phyloP scores from a whole-genome alignment of 805 yeast genomes.

The Pichia ethanolica region DNA sequence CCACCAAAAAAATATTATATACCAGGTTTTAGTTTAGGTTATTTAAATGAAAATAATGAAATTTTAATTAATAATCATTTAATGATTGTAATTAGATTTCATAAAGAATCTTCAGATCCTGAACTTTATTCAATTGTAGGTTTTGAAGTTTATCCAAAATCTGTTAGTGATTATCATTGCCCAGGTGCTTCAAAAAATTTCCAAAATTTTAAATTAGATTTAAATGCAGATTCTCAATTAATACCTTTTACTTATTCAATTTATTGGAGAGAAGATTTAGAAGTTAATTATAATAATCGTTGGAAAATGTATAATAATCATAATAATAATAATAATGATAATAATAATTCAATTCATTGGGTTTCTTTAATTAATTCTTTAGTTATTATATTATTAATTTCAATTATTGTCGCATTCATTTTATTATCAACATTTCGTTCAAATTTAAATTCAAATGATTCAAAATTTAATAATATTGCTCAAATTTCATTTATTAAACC shows the following conservation, averaged over 20 bases:
- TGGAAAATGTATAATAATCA: slow-evolving; percentile 54
- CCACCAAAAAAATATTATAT: slow-evolving; percentile 54
- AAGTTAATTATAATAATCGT: slow-evolving; percentile 56
- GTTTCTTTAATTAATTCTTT: slow-evolving; percentile 65
- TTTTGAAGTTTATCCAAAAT: slow-evolving; percentile 82
- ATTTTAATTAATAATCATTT: slow-evolving; percentile 71
- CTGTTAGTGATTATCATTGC: slow-evolving; percentile 59
- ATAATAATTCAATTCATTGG: slow-evolving; percentile 60
- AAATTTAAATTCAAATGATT: slow-evolving; percentile 29
- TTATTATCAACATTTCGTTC: slow-evolving; percentile 47
- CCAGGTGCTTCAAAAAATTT: slow-evolving; percentile 66
- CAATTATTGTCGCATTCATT: slow-evolving; percentile 59
- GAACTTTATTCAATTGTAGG: slow-evolving; percentile 64
- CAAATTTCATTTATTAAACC: slow-evolving; percentile 40
- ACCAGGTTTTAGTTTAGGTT: slow-evolving; percentile 83
- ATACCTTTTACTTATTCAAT: slow-evolving; percentile 82
- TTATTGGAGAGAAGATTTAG: slow-evolving; percentile 77
- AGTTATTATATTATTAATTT: slow-evolving; percentile 52
- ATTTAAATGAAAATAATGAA: slow-evolving; percentile 44
- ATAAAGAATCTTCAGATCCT: slow-evolving; percentile 37
- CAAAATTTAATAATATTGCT: slow-evolving; percentile 4
- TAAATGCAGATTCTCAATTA: slow-evolving; percentile 32
- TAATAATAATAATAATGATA: slow-evolving; percentile 28
- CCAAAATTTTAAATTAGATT: slow-evolving; percentile 46
- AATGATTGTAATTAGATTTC: slow-evolving; percentile 71